Evolutionary conservation across 163 green algal species (phyloP), one percentile per base, ranked within the genome.

Genomic region (Prototheca wickerhamii): DNA sequence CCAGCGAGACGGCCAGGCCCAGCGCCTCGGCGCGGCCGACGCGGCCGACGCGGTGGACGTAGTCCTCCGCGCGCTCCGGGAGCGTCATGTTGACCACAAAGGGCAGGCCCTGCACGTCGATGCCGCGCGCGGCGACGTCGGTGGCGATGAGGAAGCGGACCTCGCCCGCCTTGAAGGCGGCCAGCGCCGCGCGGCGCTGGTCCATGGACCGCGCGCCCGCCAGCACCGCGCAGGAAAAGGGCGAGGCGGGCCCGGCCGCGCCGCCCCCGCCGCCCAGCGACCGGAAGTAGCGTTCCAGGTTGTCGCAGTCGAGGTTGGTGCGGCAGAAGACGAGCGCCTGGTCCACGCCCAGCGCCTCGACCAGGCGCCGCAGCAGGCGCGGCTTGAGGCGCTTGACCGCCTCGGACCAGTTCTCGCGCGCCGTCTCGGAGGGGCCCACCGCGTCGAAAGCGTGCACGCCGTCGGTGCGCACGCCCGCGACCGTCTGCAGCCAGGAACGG

Each of bases 81-180:
- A 95, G 82, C 29, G 87, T 92, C 83, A 95, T 90, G 76, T 95
- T 95, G 73, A 95, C 81, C 12, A 95, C 78, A 57, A 79, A 93
- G 0, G 88, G 88, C 51, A 79, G 62, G 26, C 72, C 72, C 58
- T 70, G 64, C 10, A 79, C 64, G 75, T 95, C 88, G 44, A 95
- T 83, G 52, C 88, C 88, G 28, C 88, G 79, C 1, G 88, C 88
- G 21, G 86, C 88, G 31, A 95, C 86, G 61, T 95, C 87, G 12
- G 88, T 95, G 65, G 74, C 85, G 68, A 95, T 90, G 21, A 95
- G 73, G 64, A 95, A 88, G 32, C 88, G 82, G 4, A 93, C 79
- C 32, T 89, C 77, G 3, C 87, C 87, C 1, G 86, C 82, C 66
- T 89, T 89, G 71, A 93, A 92, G 2, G 77, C 80, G 61, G 83